phyloP scores from a whole-genome alignment of 2,329 filamentous ascomycete genomes.

The Paracamarosporium sp. region DNA sequence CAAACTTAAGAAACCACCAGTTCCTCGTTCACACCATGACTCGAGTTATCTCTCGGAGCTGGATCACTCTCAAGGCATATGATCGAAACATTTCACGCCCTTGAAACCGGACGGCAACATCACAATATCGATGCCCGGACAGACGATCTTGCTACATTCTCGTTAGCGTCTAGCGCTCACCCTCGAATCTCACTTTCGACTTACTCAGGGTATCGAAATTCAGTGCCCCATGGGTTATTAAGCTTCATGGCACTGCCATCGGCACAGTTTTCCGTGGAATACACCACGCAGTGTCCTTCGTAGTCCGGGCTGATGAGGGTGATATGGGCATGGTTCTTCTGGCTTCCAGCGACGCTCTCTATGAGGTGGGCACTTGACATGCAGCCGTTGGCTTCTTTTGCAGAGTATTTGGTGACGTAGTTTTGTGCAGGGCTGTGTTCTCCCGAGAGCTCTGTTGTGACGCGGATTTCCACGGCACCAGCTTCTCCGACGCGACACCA shows the following conservation, averaged over 20 bases:
- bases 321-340: background rate
- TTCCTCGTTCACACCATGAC: too few relatives aligned
- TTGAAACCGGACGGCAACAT: background rate
- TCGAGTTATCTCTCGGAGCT: too few relatives aligned
- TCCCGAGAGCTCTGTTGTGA: too few relatives aligned
- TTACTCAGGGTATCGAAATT: background rate
- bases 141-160: background rate
- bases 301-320: background rate
- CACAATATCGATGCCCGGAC: background rate
- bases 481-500: background rate
- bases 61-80: too few relatives aligned
- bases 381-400: background rate
- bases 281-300: background rate
- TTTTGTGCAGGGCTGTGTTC: too few relatives aligned
- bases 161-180: background rate
- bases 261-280: background rate
- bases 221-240: background rate
- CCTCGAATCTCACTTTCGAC: background rate
- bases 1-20: too few relatives aligned
- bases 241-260: background rate
- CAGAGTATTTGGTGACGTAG: background rate
- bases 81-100: background rate
- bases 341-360: background rate
- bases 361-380: background rate
- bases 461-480: background rate